A percentile compares a stretch with the other conserved stretches of the same genome.
phyloP scores from a whole-genome alignment of 1,284 basidiomycete species.

The Austropuccinia psidii region DNA sequence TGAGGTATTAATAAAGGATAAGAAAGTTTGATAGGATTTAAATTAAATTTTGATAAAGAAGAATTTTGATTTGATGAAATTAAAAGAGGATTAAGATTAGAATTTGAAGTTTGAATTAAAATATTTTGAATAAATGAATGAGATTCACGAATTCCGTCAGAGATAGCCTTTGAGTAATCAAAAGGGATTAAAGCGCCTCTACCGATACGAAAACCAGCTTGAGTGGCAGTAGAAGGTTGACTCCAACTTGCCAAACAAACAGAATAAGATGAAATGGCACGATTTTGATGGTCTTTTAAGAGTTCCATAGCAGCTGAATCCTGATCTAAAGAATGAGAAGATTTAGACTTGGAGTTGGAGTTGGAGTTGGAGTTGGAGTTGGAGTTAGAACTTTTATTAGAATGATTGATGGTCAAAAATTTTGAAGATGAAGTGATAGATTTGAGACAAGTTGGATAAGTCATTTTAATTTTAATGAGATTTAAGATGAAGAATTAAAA shows the following conservation, averaged over 20 bases:
- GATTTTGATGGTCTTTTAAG: no score
- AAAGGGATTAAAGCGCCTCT: background rate
- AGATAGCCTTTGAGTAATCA: background rate
- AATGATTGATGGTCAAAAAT: no score
- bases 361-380: no score
- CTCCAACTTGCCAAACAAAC: background rate
- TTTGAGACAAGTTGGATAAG: no score
- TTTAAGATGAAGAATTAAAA: no score
- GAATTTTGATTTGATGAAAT: background rate
- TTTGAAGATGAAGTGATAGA: no score
- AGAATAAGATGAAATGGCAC: background rate
- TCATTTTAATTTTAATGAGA: no score
- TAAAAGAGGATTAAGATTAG: background rate
- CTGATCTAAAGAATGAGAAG: no score
- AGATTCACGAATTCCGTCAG: background rate
- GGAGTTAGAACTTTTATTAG: no score
- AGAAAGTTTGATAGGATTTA: background rate
- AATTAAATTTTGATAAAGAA: no score
- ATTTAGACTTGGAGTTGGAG: no score
- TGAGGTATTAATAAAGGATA: background rate
- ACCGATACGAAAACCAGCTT: background rate
- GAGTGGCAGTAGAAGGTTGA: background rate
- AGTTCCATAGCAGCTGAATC: no score
- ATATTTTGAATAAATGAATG: background rate
- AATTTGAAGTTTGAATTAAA: background rate